phyloP scores from a whole-genome alignment of 352 stramenopile species.

The Pythium brachiatum region DNA sequence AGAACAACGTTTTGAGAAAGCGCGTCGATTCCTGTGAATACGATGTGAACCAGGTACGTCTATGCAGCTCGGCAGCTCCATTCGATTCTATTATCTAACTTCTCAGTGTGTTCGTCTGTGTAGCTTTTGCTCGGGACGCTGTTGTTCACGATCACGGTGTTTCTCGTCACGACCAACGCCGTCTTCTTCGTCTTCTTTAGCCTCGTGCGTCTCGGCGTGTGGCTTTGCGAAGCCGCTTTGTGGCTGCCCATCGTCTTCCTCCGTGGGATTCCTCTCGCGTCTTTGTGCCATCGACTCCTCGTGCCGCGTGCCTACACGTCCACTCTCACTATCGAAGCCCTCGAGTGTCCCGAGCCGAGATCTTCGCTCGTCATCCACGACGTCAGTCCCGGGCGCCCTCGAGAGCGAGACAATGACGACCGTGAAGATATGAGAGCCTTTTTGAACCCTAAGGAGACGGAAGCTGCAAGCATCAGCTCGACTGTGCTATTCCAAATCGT shows the following conservation, averaged over 20 bases:
- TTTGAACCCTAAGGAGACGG: background rate
- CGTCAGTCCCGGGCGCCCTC: slow-evolving; percentile 12
- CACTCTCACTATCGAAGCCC: slow-evolving; percentile 15
- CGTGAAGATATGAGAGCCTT: slow-evolving; percentile 13
- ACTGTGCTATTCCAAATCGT: slow-evolving; percentile 13
- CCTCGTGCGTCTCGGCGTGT: slow-evolving; percentile 58
- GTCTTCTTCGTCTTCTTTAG: slow-evolving; percentile 94
- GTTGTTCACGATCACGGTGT: slow-evolving; percentile 90
- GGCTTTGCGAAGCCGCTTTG: slow-evolving; percentile 33
- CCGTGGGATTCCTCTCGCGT: slow-evolving; percentile 45
- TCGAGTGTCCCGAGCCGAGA: background rate
- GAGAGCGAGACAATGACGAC: slow-evolving; percentile 15
- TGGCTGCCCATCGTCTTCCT: slow-evolving; percentile 58
- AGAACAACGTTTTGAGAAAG: slow-evolving; percentile 91
- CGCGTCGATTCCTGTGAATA: slow-evolving; percentile 94
- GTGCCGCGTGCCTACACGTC: slow-evolving; percentile 26
- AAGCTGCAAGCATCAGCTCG: background rate
- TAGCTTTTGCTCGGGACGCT: slow-evolving; percentile 92
- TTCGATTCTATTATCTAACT: too few species aligned
- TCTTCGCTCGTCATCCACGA: background rate
- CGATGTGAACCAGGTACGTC: slow-evolving; percentile 85
- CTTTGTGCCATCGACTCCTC: slow-evolving; percentile 40
- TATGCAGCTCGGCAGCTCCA: too few species aligned
- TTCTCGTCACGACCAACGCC: slow-evolving; percentile 92
- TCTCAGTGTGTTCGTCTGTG: background rate